Percentiles rank a stretch among this genome's conserved stretches.
These are phyloP conservation scores for Lactifluus hygrophoroides DNA, from an alignment of 768 basidiomycete genomes.

Conservation along the genomic window DNA sequence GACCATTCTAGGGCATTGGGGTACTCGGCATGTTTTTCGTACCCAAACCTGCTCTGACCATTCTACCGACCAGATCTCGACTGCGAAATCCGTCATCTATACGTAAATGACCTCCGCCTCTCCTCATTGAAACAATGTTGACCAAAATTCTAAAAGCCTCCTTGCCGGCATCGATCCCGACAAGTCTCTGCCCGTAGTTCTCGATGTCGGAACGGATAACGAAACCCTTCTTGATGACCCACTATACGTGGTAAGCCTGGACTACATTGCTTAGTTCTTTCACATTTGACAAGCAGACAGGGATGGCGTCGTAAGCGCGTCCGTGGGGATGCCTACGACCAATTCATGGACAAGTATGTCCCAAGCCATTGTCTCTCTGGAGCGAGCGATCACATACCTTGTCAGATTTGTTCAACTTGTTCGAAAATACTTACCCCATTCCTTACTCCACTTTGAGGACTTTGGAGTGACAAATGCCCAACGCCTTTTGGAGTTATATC, in stretches of 20 bases:
- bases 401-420: constrained; percentile 67
- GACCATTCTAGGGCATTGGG: constrained; percentile 29
- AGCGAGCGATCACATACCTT: background rate
- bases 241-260: constrained; percentile 52
- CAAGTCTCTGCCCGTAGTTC: constrained; percentile 46
- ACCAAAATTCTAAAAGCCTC: constrained; percentile 33
- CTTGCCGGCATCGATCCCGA: constrained; percentile 60
- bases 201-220: constrained; percentile 78
- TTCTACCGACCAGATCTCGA: constrained; percentile 43
- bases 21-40: constrained; percentile 19
- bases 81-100: constrained; percentile 73
- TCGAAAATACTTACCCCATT: constrained; percentile 56
- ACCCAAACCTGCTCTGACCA: background rate
- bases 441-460: constrained; percentile 78
- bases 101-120: constrained; percentile 38
- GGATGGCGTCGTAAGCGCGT: constrained; percentile 68
- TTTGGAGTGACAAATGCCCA: constrained; percentile 76
- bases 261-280: background rate
- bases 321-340: constrained; percentile 64
- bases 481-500: constrained; percentile 52
- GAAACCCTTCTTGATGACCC: constrained; percentile 49
- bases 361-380: constrained; percentile 10
- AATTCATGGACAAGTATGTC: constrained; percentile 64
- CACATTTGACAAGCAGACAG: constrained; percentile 29
- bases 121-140: background rate